Conservation (phyloP, 192 early-diverging fungal genomes). For the Podila clonocystis region DNA sequence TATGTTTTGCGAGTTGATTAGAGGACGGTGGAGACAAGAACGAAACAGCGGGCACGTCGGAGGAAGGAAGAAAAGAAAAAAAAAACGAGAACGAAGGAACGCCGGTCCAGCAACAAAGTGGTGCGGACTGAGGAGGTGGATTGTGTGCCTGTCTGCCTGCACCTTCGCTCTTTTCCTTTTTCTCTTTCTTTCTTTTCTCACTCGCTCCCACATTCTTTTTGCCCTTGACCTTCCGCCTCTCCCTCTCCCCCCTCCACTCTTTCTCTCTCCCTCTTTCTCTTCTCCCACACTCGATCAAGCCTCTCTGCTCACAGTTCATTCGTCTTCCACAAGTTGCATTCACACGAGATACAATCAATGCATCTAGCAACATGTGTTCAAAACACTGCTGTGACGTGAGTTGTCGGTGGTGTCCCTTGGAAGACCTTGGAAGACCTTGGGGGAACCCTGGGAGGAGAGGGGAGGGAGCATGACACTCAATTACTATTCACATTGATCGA, state of each 20-base stretch:
- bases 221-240: background rate
- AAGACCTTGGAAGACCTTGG: no score
- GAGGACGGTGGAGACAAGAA: background rate
- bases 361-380: no score
- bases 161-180: background rate
- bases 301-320: no score
- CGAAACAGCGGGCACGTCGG: background rate
- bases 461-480: no score
- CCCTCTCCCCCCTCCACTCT: background rate
- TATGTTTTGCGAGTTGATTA: no score
- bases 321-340: no score
- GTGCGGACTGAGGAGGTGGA: background rate
- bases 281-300: no score
- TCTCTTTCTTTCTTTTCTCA: background rate
- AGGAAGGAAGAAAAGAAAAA: background rate
- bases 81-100: background rate
- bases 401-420: no score
- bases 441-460: no score
- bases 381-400: no score
- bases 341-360: no score
- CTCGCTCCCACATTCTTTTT: background rate
- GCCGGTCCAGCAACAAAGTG: background rate
- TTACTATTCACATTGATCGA: no score
- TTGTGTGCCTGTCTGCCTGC: background rate
- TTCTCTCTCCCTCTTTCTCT: background rate